These are phyloP conservation scores for Bruguiera sexangula DNA, from an alignment of 345 rosid genomes.

Conservation along the genomic window DNA sequence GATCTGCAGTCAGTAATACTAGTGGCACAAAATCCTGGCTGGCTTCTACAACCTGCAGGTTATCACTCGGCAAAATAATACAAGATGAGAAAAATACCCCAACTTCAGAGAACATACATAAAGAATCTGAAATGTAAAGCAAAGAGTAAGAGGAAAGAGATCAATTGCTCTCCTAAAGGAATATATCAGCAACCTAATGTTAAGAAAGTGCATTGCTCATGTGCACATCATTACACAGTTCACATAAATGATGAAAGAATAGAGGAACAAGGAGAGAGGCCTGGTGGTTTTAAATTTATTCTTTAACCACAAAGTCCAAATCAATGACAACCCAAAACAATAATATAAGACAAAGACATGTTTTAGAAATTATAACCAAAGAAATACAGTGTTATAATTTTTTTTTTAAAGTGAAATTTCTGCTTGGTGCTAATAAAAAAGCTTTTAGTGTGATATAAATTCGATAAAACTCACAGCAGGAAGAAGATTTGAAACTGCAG, in stretches of 20 bases:
- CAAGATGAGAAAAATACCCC: background rate
- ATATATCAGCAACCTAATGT: background rate
- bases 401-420: background rate
- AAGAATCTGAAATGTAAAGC: background rate
- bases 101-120: too few relatives aligned
- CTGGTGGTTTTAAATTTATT: background rate
- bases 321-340: background rate
- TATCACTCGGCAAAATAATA: conserved; percentile 2
- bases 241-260: background rate
- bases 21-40: conserved; percentile 91
- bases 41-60: conserved; percentile 89
- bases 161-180: background rate
- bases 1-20: conserved; percentile 87
- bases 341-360: background rate
- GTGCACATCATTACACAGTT: too few relatives aligned
- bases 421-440: background rate
- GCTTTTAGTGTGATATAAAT: background rate
- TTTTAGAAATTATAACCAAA: background rate
- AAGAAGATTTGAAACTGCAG: conserved; percentile 96
- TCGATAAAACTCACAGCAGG: conserved; percentile 78
- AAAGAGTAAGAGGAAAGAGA: background rate
- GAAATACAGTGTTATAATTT: too few relatives aligned
- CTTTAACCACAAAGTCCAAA: background rate
- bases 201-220: too few relatives aligned
- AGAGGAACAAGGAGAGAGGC: background rate